These are phyloP conservation scores for Choiromyces venosus DNA, from an alignment of 495 filamentous ascomycete species.

Conservation along the genomic window DNA sequence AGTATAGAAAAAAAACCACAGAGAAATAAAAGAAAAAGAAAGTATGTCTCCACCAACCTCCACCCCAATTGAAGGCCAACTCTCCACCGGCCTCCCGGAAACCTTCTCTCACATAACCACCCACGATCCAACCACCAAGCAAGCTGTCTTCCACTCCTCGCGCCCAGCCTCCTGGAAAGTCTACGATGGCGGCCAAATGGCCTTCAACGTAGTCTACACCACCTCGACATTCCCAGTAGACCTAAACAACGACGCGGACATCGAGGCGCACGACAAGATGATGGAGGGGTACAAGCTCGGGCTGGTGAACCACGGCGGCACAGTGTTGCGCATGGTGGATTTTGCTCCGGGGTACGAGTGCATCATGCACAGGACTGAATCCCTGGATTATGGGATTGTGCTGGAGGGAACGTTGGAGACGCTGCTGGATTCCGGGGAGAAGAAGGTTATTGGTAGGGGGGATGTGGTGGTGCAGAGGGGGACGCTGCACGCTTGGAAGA, in stretches of 20 bases:
- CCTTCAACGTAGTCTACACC: neutral
- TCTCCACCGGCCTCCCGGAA: neutral
- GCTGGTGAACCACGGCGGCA: slow-evolving; percentile 47
- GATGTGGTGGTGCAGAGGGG: slow-evolving; percentile 62
- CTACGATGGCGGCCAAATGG: neutral
- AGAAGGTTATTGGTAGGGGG: slow-evolving; percentile 52
- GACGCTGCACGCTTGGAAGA: slow-evolving; percentile 65
- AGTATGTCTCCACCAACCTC: neutral
- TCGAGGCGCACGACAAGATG: neutral
- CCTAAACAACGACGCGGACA: neutral
- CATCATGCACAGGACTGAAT: slow-evolving; percentile 66
- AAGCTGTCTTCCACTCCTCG: slow-evolving; percentile 1
- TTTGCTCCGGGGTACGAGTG: slow-evolving; percentile 53
- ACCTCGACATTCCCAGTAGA: neutral
- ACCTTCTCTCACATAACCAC: neutral
- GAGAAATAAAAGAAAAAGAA: neutral
- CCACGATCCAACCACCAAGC: neutral
- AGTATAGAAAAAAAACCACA: neutral
- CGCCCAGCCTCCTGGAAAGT: neutral
- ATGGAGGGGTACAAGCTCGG: slow-evolving; percentile 31
- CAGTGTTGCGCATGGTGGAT: slow-evolving; percentile 58
- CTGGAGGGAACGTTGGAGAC: slow-evolving; percentile 67
- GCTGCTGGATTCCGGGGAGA: slow-evolving; percentile 57
- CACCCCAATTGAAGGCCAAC: neutral
- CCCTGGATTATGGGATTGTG: slow-evolving; percentile 70